Base-by-base conservation (phyloP, 2,329 filamentous ascomycete genomes). In the Myriosclerotinia curreyana region DNA sequence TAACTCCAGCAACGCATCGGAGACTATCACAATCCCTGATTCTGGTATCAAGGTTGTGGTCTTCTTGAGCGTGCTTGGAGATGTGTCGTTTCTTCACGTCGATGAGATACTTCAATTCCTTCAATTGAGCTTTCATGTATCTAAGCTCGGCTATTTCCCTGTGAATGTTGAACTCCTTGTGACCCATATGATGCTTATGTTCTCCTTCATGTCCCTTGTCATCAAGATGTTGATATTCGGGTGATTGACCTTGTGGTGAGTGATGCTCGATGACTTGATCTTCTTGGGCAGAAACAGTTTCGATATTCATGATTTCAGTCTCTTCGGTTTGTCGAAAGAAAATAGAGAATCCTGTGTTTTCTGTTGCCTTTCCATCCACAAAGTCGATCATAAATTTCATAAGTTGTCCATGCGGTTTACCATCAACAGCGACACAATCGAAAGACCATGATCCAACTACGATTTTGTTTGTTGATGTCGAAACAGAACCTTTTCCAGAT, bases 371-470 rank as follows among this genome's bases (percentile, higher is more conserved):
- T 56, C 77, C 79, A 69, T 82, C 76, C 42, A 83, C 65, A 9
- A 74, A 75, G 46, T 78, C 69, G 51, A 83, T 72, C 44, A 75
- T 74, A 51, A 84, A 77, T 64, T 74, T 77, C 70, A 84, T 71
- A 17, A 78, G 69, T 69, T 83, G 80, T 56, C 77, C 77, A 56
- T 78, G 72, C 15, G 76, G 74, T 48, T 75, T 71, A 31, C 76
- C 74, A 62, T 76, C 76, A 59, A 76, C 73, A 62, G 76, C 72
- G 48, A 79, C 72, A 66, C 82, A 84, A 65, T 77, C 75, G 64
- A 82, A 79, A 20, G 74, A 71, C 82, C 82, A 84, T 58, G 76
- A 74, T 64, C 79, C 80, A 28, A 75, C 71, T 60, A 82, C 73
- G 58, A 75, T 69, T 62, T 72, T 74, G 63, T 76, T 77, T 36